Percentiles rank a stretch among this genome's conserved stretches.
phyloP scores from a whole-genome alignment of 2,329 filamentous ascomycete species.

The Byssochlamys sp. region DNA sequence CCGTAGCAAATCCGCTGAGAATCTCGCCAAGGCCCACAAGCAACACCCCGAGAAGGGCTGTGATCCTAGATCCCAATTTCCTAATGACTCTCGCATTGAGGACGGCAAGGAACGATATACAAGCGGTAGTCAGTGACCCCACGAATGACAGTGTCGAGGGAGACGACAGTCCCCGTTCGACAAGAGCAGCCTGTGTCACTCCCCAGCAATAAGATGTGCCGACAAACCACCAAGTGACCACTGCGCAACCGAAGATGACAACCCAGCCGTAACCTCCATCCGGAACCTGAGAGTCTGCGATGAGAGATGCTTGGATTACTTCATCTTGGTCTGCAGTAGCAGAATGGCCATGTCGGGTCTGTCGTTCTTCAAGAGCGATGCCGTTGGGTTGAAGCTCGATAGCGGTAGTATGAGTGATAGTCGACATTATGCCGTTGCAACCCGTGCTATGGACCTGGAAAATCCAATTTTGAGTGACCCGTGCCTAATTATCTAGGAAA shows the following conservation, averaged over 20 bases:
- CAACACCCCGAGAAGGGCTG: slow-evolving; percentile 41
- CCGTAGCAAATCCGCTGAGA: slow-evolving; percentile 38
- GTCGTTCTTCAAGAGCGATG: neutral
- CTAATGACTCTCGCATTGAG: slow-evolving; percentile 45
- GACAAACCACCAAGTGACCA: slow-evolving; percentile 49
- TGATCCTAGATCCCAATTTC: slow-evolving; percentile 39
- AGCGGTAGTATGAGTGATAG: slow-evolving; percentile 2
- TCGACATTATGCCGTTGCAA: neutral
- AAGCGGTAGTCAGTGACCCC: slow-evolving; percentile 44
- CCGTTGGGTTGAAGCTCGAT: slow-evolving; percentile 6
- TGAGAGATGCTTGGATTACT: slow-evolving; percentile 35
- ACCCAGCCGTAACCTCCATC: neutral
- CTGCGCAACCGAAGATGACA: slow-evolving; percentile 42
- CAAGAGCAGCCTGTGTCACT: slow-evolving; percentile 49
- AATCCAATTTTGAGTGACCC: too few relatives aligned
- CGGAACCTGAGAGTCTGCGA: slow-evolving; percentile 35
- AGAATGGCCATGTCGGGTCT: neutral
- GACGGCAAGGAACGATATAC: slow-evolving; percentile 45
- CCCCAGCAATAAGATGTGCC: slow-evolving; percentile 53
- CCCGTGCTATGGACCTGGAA: neutral
- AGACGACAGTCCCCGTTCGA: slow-evolving; percentile 38
- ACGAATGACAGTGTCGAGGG: slow-evolving; percentile 51
- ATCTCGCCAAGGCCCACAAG: slow-evolving; percentile 44
- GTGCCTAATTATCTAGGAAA: too few relatives aligned
- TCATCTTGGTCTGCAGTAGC: slow-evolving; percentile 15